Evolutionary conservation across 495 filamentous ascomycete species (phyloP).

Genomic region (Lasiosphaeriaceae sp.): DNA sequence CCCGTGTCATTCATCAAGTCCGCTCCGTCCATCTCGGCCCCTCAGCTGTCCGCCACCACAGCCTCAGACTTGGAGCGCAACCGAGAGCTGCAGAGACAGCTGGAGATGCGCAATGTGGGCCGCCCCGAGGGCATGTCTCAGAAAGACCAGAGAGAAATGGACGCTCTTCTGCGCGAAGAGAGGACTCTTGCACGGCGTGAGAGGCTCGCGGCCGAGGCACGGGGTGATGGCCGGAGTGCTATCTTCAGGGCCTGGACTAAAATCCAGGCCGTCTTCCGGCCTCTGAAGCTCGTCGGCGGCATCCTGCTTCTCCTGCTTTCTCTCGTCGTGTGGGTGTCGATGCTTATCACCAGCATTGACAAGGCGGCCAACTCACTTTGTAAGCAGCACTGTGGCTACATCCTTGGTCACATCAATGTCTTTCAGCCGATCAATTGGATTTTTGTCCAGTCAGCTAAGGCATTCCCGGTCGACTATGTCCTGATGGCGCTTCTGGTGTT

Average conservation of each 20-base stretch:
- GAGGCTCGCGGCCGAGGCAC: constrained; percentile 75
- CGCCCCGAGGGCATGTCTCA: constrained; percentile 67
- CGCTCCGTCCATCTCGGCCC: constrained; percentile 73
- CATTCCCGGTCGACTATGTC: constrained; percentile 90
- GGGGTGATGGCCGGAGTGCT: constrained; percentile 66
- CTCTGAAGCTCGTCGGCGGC: constrained; percentile 82
- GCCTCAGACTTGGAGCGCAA: constrained; percentile 77
- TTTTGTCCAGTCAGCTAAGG: constrained; percentile 73
- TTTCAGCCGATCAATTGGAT: constrained; percentile 95
- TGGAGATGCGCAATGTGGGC: constrained; percentile 81
- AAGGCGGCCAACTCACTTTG: constrained; percentile 94
- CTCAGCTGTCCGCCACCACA: constrained; percentile 69
- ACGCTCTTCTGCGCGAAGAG: constrained; percentile 82
- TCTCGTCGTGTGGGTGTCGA: constrained; percentile 76
- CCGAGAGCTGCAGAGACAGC: constrained; percentile 82
- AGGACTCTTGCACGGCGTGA: constrained; percentile 86
- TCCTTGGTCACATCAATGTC: constrained; percentile 84
- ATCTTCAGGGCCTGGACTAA: constrained; percentile 72
- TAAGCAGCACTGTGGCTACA: constrained; percentile 86
- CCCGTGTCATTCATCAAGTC: constrained; percentile 89
- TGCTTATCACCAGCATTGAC: constrained; percentile 94
- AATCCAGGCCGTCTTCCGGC: constrained; percentile 69
- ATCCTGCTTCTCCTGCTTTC: constrained; percentile 68
- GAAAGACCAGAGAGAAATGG: constrained; percentile 85
- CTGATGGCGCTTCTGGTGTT: constrained; percentile 79